These are phyloP conservation scores for Myochromella boudieri DNA, from an alignment of 768 basidiomycete species.

Conservation along the genomic window DNA sequence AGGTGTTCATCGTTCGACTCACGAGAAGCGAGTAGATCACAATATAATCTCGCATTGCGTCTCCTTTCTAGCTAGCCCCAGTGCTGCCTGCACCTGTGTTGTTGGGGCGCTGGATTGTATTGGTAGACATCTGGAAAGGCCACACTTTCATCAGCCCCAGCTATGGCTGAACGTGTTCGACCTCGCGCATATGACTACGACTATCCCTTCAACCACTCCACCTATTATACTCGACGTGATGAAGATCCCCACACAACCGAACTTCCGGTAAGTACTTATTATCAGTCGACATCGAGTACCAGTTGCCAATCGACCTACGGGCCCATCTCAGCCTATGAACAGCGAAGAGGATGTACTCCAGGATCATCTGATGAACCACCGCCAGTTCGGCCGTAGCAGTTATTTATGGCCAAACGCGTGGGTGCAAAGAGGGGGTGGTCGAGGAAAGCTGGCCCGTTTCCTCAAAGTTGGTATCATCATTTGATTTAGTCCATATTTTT, in stretches of 20 bases:
- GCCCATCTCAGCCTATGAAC: slow-evolving; percentile 28
- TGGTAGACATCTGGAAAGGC: no score
- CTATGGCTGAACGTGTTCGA: not conserved
- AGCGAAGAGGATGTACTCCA: slow-evolving; percentile 32
- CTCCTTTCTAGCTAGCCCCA: no score
- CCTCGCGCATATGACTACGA: not conserved
- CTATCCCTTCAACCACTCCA: slow-evolving; percentile 31
- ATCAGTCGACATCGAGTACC: not conserved
- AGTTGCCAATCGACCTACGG: not conserved
- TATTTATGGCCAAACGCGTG: slow-evolving; percentile 3
- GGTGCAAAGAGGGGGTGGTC: not conserved
- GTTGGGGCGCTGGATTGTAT: no score
- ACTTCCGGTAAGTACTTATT: slow-evolving; percentile 21
- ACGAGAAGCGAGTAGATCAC: no score
- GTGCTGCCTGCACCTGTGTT: no score
- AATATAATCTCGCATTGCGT: no score
- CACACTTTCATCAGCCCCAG: no score
- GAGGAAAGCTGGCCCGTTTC: not conserved
- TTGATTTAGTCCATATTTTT: no score
- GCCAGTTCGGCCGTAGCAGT: slow-evolving; percentile 11
- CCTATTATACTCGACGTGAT: slow-evolving; percentile 28
- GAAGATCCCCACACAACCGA: slow-evolving; percentile 21
- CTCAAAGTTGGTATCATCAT: slow-evolving; percentile 1
- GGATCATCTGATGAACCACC: slow-evolving; percentile 28
- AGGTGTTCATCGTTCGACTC: no score